Conservation (phyloP, 2,329 filamentous ascomycete genomes). For the Penicillium sp. region DNA sequence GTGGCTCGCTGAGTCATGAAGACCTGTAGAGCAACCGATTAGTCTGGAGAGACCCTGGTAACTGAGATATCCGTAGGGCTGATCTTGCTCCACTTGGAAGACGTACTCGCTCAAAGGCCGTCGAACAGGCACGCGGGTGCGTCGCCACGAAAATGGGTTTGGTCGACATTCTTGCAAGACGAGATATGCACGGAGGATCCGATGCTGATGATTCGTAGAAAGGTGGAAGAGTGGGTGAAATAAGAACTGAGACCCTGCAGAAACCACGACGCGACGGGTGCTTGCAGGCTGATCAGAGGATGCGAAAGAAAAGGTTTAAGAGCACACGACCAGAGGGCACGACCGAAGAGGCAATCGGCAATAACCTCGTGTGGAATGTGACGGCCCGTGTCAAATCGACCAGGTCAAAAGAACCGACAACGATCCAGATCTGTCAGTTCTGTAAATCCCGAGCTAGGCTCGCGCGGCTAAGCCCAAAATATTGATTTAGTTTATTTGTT, state of each 20-base stretch:
- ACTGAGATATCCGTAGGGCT: not conserved
- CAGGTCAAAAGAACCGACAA: slow-evolving; percentile 2
- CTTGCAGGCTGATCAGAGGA: slow-evolving; percentile 5
- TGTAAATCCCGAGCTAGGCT: slow-evolving; percentile 2
- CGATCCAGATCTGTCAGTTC: slow-evolving; percentile 5
- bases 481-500: not conserved
- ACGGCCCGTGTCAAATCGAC: not conserved
- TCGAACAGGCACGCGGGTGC: slow-evolving; percentile 92
- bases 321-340: not conserved
- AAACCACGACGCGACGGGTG: not conserved
- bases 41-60: not conserved
- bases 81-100: not conserved
- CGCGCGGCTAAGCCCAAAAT: not conserved
- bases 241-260: slow-evolving; percentile 1
- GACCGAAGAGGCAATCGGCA: slow-evolving; percentile 12
- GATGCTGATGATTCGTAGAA: not conserved
- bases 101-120: slow-evolving; percentile 89
- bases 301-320: not conserved
- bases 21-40: slow-evolving; percentile 58
- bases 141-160: slow-evolving; percentile 91
- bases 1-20: slow-evolving; percentile 92
- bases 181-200: not conserved
- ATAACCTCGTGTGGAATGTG: slow-evolving; percentile 20
- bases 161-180: slow-evolving; percentile 60
- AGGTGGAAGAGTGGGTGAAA: not conserved